Base-by-base conservation (phyloP, 768 basidiomycete genomes). In the Leucosporidium yakuticum region DNA sequence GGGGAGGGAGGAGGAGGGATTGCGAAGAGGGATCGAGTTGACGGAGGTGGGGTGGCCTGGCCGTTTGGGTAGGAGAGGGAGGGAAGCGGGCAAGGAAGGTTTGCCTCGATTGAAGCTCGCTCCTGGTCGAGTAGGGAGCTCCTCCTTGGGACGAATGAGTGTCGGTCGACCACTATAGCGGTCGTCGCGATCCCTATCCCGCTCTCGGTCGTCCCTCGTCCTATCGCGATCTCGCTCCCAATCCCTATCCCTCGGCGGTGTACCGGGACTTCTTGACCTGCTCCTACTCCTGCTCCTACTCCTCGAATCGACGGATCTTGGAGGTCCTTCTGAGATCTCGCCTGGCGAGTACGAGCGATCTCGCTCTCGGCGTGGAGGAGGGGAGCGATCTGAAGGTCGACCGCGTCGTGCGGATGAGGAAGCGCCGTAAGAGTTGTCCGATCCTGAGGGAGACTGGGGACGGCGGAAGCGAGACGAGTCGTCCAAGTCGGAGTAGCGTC, bases 341-440 rank as follows among this genome's bases (percentile, higher is more conserved):
- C 55, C 55, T 29, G 55, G 55, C 14, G 55, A 56, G 55, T 56
- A 56, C 4, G 55, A 56, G 55, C 55, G 55, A 15, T 29, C 55
- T 7, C 55, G 55, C 21, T 21, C 9, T 9, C 31, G 55, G 55
- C 55, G 31, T 17, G 31, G 21, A 20, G 27, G 54, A 21, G 31
- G 55, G 32, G 21, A 21, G 55, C 21, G 32, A 32, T 31, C 20
- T 19, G 55, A 34, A 32, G 14, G 55, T 32, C 55, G 55, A 19
- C 31, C 21, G 31, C 29, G 55, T 19, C 55, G 55, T 4, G 14
- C 21, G 31, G 29, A 34, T 9, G 55, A 20, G 1, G 55, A 20
- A 21, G 15, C 15, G 29, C 32, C 55, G 55, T 56, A 27, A 7
- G 55, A 32, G 55, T 34, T 56, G 55, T 56, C 55, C 19, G 55